Evolutionary conservation across 2,329 filamentous ascomycete species (phyloP).

Genomic region (Epichloe coenophiala): DNA sequence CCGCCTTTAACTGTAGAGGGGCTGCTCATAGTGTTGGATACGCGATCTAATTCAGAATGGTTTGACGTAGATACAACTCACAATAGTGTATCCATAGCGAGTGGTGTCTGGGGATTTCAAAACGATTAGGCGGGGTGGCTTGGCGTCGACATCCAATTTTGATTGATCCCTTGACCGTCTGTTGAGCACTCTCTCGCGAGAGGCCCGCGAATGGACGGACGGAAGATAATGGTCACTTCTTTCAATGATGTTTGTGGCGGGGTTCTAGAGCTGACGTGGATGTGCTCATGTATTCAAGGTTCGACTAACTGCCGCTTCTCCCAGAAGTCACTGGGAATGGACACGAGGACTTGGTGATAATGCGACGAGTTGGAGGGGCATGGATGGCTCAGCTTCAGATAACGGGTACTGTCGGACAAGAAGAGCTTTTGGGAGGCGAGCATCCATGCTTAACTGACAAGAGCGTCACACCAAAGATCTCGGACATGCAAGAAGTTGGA

Average conservation of each 20-base stretch:
- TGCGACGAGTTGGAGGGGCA: neutral
- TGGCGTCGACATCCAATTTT: neutral
- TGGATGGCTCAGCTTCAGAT: neutral
- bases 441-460: neutral
- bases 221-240: neutral
- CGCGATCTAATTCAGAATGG: neutral
- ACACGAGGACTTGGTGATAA: too few species aligned
- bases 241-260: neutral
- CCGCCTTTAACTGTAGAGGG: neutral
- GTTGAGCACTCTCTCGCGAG: neutral
- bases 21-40: neutral
- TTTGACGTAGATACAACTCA: conserved; percentile 25
- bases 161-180: neutral
- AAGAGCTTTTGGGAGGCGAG: too few species aligned
- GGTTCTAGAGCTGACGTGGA: neutral
- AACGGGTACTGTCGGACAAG: neutral
- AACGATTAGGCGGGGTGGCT: neutral
- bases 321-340: neutral
- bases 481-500: too few species aligned
- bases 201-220: neutral
- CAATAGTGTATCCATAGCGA: conserved; percentile 48
- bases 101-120: neutral
- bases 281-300: neutral
- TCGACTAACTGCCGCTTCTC: neutral
- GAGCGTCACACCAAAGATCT: neutral